phyloP scores from a whole-genome alignment of 2,329 filamentous ascomycete genomes.

The Fusarium decemcellulare region DNA sequence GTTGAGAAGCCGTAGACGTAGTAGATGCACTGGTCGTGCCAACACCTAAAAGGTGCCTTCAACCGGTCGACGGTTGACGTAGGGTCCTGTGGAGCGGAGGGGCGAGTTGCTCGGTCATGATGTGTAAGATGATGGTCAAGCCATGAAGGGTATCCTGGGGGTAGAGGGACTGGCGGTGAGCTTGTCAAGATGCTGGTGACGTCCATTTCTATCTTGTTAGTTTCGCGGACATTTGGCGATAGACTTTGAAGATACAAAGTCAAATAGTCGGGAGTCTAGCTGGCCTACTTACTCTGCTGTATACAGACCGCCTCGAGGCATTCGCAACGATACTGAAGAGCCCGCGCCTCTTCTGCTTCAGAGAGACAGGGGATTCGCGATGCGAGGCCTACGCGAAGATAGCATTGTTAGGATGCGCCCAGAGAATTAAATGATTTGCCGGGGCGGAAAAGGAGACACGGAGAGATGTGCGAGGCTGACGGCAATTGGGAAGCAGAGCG shows the following conservation, averaged over 20 bases:
- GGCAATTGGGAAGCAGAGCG: conserved; percentile 25
- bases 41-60: conserved; percentile 64
- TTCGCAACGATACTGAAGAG: conserved; percentile 71
- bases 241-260: conserved; percentile 4
- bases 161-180: conserved; percentile 51
- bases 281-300: conserved; percentile 49
- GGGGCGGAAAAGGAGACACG: conserved; percentile 14
- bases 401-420: conserved; percentile 35
- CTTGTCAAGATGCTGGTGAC: conserved; percentile 49
- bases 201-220: conserved; percentile 51
- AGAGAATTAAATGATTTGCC: conserved; percentile 2
- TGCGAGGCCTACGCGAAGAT: conserved; percentile 42
- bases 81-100: conserved; percentile 44
- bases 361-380: conserved; percentile 61
- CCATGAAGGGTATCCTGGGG: conserved; percentile 65
- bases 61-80: conserved; percentile 10
- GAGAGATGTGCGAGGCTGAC: conserved; percentile 22
- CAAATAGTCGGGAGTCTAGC: background rate
- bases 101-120: conserved; percentile 63
- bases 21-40: conserved; percentile 67
- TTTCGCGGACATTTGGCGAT: conserved; percentile 8
- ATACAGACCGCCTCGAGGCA: conserved; percentile 68
- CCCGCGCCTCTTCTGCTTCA: conserved; percentile 69
- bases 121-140: conserved; percentile 65
- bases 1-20: conserved; percentile 71